Percentiles rank a stretch among this genome's conserved stretches.
Evolutionary conservation across 129 eudicot genomes (phyloP).

Genomic region (Logfia minima): DNA sequence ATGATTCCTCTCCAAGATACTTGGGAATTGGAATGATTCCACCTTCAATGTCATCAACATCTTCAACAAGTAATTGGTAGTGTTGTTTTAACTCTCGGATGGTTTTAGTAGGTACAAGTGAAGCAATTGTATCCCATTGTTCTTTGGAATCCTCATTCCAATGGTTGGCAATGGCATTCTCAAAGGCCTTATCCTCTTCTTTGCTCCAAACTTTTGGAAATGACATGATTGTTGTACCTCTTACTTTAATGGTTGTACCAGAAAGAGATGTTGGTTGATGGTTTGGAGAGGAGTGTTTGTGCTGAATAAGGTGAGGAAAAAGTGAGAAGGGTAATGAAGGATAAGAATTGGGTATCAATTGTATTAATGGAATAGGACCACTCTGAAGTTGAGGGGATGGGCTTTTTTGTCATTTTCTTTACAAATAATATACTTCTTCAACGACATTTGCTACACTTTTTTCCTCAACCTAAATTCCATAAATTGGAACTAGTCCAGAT

Average conservation of each 20-base stretch:
- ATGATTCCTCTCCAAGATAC: slow-evolving; percentile 61
- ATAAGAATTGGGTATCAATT: slow-evolving; percentile 53
- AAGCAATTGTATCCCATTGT: slow-evolving; percentile 67
- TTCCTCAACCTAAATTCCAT: slow-evolving; percentile 16
- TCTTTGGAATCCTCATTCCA: slow-evolving; percentile 53
- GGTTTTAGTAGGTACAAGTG: slow-evolving; percentile 65
- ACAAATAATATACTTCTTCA: slow-evolving; percentile 28
- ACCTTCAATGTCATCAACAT: slow-evolving; percentile 75
- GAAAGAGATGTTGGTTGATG: slow-evolving; percentile 19
- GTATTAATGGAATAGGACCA: slow-evolving; percentile 86
- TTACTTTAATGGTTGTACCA: slow-evolving; percentile 10
- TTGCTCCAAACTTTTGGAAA: slow-evolving; percentile 63
- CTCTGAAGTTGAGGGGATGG: slow-evolving; percentile 76
- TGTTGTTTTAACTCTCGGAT: slow-evolving; percentile 70
- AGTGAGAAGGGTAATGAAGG: slow-evolving; percentile 38
- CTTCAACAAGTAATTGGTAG: slow-evolving; percentile 62
- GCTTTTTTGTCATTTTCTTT: slow-evolving; percentile 57
- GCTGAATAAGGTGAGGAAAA: slow-evolving; percentile 31
- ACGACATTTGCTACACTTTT: slow-evolving; percentile 23
- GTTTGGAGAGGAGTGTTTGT: slow-evolving; percentile 34
- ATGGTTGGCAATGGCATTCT: slow-evolving; percentile 78
- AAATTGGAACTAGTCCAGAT: not conserved
- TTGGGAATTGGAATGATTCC: slow-evolving; percentile 76
- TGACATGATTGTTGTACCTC: slow-evolving; percentile 42
- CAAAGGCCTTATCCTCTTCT: slow-evolving; percentile 94